Conservation (phyloP, 139 green algal species). For the Tetratostichococcus sp. region DNA sequence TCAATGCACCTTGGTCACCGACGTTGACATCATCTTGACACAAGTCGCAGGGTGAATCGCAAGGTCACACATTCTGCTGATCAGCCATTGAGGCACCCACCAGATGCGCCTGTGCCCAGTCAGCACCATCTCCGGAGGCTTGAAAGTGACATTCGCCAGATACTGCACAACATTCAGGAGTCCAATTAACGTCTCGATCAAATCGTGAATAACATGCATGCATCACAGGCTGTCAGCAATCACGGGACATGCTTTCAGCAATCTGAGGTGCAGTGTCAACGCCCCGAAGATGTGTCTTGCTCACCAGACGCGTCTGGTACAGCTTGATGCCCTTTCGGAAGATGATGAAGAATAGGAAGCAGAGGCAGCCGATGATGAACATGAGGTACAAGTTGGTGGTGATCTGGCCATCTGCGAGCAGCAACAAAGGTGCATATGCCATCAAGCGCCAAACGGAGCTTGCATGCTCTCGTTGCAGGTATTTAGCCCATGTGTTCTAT, state of each 20-base stretch:
- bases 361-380: conserved; percentile 2
- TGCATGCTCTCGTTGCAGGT: neutral
- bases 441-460: too few relatives aligned
- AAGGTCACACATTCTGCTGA: too few relatives aligned
- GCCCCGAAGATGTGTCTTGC: too few relatives aligned
- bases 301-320: conserved; percentile 24
- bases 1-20: neutral
- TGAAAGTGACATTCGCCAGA: conserved; percentile 16
- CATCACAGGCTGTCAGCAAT: too few relatives aligned
- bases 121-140: conserved; percentile 11
- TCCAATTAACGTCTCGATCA: too few relatives aligned
- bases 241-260: neutral
- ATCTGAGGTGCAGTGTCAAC: too few relatives aligned
- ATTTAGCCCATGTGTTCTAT: neutral
- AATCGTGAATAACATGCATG: too few relatives aligned
- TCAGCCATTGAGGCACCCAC: neutral
- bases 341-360: conserved; percentile 14
- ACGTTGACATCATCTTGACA: too few relatives aligned
- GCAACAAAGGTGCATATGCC: too few relatives aligned
- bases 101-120: conserved; percentile 13
- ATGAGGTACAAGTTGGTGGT: neutral
- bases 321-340: conserved; percentile 5
- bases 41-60: too few relatives aligned
- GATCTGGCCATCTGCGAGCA: neutral
- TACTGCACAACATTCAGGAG: conserved; percentile 13